Conservation (phyloP, 257 asterid genomes). For the Phtheirospermum japonicum region DNA sequence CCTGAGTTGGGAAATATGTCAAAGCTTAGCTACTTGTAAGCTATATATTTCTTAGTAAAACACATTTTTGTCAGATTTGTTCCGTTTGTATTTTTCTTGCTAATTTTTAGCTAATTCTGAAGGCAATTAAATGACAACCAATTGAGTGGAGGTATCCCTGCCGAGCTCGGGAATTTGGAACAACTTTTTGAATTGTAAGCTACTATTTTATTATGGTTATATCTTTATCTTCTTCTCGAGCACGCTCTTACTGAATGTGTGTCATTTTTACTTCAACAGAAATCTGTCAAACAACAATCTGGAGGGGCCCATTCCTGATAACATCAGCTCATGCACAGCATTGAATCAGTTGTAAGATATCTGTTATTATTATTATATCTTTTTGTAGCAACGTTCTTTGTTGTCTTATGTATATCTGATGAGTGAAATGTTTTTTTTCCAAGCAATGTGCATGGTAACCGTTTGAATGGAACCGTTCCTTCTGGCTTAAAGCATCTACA, state of each 20-base stretch:
- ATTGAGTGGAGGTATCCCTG: constrained; percentile 72
- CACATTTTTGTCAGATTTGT: background rate
- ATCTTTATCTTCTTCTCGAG: background rate
- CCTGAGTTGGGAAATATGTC: constrained; percentile 94
- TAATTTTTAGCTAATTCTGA: constrained; percentile 24
- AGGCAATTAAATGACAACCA: constrained; percentile 93
- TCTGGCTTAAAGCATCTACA: constrained; percentile 72
- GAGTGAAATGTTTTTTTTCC: background rate
- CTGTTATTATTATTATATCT: background rate
- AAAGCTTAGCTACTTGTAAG: constrained; percentile 87
- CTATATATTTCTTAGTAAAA: background rate
- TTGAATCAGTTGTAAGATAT: constrained; percentile 78
- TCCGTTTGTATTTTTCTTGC: background rate
- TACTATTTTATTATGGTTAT: background rate
- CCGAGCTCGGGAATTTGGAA: constrained; percentile 84
- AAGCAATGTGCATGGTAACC: constrained; percentile 91
- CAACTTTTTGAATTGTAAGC: constrained; percentile 94
- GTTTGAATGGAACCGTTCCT: constrained; percentile 80
- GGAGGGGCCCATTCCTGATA: constrained; percentile 88
- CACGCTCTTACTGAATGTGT: background rate
- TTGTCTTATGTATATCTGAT: background rate
- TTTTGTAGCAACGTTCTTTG: no score
- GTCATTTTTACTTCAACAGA: constrained; percentile 37
- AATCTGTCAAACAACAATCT: constrained; percentile 81
- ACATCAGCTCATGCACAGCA: constrained; percentile 92